Evolutionary conservation across 2,329 filamentous ascomycete genomes (phyloP), one percentile per base, ranked within the genome.

Genomic region (Stagonosporopsis tanaceti): DNA sequence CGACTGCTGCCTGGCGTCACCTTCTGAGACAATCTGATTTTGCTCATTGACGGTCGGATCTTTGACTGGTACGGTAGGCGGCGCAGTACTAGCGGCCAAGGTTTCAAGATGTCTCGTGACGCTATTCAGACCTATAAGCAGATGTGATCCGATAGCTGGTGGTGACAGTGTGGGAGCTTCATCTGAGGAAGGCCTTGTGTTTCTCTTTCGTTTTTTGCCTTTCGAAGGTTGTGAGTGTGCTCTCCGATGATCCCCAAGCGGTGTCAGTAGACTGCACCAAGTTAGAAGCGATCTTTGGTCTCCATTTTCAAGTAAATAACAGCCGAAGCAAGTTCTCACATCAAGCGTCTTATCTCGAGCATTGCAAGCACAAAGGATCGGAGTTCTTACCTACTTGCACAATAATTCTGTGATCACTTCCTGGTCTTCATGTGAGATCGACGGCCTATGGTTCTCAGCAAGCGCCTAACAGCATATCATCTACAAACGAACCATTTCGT

Each of bases 321-420:
- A 34, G 15, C 32, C 7, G 8, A 15, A 34, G 2, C 17, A 14
- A 9, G 22, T 25, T 12, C n/a, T 14, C n/a, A 35, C 20, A 7
- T 8, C 24, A n/a, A 6, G 0, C 15, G 17, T 4, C 17, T 2
- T 25, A 6, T 11, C 28, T 25, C n/a, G 12, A 22, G 30, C 28
- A 34, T 30, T 20, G 15, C 11, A 22, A 6, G 22, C 6, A 5
- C 7, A 22, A 9, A 38, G 2, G 15, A 6, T 8, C 8, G 11
- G 11, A 47, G 40, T 48, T 59, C 60, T 45, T 60, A 75, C 78
- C 66, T 81, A 90, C 89, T 80, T 84, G 83, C 85, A 89, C 5
- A 91, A 79, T 46, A 92, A 78, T 61, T 90, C 87, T 9, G 91
- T 70, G 35, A 91, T 88, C 4, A 82, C 80, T 48, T 88, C 83